Percentiles rank a stretch among this genome's conserved stretches.
Evolutionary conservation across 2,329 filamentous ascomycete species (phyloP).

Genomic region (Penicillium sp.): DNA sequence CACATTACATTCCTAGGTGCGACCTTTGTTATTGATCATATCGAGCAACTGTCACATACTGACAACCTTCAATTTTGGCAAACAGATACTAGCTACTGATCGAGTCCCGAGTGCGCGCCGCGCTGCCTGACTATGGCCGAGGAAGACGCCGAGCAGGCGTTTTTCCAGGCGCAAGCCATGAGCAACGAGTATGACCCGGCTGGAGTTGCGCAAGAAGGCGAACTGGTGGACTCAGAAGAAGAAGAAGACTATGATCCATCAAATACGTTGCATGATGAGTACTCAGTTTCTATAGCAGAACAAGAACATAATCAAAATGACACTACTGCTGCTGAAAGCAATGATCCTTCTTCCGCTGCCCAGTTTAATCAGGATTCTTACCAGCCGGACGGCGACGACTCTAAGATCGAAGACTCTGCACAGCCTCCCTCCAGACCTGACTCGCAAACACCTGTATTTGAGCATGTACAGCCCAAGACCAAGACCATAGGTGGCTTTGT

Average conservation of each 20-base stretch:
- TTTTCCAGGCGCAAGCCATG: slow-evolving; percentile 47
- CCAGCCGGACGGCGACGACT: slow-evolving; percentile 6
- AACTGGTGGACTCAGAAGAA: slow-evolving; percentile 53
- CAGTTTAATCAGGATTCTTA: slow-evolving; percentile 14
- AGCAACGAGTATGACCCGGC: slow-evolving; percentile 40
- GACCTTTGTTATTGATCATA: slow-evolving; percentile 13
- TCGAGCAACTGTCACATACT: slow-evolving; percentile 5
- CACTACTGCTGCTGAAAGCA: slow-evolving; percentile 16
- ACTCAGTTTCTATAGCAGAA: slow-evolving; percentile 30
- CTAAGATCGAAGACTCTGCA: slow-evolving; percentile 25
- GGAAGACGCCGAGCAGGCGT: slow-evolving; percentile 52
- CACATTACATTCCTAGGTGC: slow-evolving; percentile 16
- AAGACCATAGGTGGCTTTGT: slow-evolving; percentile 60
- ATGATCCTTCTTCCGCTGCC: slow-evolving; percentile 23
- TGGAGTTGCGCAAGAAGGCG: slow-evolving; percentile 50
- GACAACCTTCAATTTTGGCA: neutral
- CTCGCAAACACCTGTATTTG: slow-evolving; percentile 31
- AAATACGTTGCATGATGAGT: slow-evolving; percentile 44
- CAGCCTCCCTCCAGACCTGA: slow-evolving; percentile 31
- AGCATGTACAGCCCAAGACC: slow-evolving; percentile 38
- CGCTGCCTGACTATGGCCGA: slow-evolving; percentile 43
- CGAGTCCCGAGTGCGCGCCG: slow-evolving; percentile 15
- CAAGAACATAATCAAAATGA: slow-evolving; percentile 27
- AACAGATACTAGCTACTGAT: slow-evolving; percentile 3
- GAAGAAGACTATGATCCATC: slow-evolving; percentile 56